Evolutionary conservation across 371 early-diverging fungal genomes (phyloP).

Genomic region (Blakeslea trispora): DNA sequence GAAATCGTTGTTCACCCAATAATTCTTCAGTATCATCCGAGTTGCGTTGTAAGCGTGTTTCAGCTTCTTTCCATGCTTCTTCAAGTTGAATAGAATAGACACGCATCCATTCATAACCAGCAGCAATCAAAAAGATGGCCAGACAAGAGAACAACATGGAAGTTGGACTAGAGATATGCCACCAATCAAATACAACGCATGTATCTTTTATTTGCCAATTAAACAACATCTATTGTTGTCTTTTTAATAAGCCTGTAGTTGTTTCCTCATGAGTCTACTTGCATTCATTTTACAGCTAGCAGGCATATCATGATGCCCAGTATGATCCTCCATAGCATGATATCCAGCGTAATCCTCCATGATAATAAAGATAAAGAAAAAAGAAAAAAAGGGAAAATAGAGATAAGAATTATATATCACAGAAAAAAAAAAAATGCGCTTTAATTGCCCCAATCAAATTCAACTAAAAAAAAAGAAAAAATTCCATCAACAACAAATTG

Average conservation of each 20-base stretch:
- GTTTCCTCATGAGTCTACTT: conserved; percentile 6
- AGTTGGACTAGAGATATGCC: conserved; percentile 62
- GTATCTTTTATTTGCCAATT: conserved; percentile 79
- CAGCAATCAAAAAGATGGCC: conserved; percentile 58
- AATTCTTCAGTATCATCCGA: conserved; percentile 11
- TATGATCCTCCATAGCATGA: conserved; percentile 19
- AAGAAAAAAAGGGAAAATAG: conserved; percentile 4
- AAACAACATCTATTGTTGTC: conserved; percentile 66
- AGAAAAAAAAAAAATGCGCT: conserved; percentile 1
- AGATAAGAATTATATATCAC: no score
- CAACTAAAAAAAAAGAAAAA: no score
- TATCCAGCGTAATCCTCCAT: not conserved
- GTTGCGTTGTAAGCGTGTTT: conserved; percentile 6
- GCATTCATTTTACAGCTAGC: conserved; percentile 40
- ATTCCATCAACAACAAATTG: not conserved
- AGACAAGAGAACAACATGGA: conserved; percentile 61
- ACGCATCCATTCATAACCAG: conserved; percentile 64
- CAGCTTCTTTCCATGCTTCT: conserved; percentile 30
- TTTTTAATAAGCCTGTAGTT: not conserved
- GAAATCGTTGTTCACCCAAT: conserved; percentile 17
- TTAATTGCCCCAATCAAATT: not conserved
- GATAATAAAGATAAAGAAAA: conserved; percentile 1
- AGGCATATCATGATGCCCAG: conserved; percentile 29
- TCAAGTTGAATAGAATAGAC: conserved; percentile 56
- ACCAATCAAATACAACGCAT: conserved; percentile 76